Conservation (phyloP, 2,329 filamentous ascomycete genomes). For the Eutypa lata region DNA sequence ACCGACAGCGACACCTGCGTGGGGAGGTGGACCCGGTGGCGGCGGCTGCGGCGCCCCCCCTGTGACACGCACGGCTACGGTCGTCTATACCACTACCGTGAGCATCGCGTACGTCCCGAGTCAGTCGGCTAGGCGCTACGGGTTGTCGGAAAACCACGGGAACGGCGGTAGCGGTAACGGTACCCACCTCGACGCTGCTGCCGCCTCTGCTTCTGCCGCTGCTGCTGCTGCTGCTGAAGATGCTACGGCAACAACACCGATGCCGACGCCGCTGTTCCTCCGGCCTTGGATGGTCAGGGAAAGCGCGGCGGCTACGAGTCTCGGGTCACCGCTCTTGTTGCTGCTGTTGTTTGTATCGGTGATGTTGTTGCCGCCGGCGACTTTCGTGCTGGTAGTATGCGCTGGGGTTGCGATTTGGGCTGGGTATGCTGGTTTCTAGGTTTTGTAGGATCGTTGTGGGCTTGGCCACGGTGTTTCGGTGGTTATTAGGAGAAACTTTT, state of each 20-base stretch:
- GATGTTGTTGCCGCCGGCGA: too few relatives aligned
- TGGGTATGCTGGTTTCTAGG: too few relatives aligned
- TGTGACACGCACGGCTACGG: not conserved
- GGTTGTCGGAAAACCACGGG: not conserved
- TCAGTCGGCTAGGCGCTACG: not conserved
- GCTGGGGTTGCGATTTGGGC: too few relatives aligned
- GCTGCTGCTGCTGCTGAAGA: not conserved
- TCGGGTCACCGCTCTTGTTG: not conserved
- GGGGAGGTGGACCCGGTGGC: too few relatives aligned
- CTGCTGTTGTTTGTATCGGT: too few relatives aligned
- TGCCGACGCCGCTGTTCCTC: conserved; percentile 11
- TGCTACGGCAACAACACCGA: conserved; percentile 15
- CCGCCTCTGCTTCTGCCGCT: not conserved
- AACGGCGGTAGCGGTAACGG: not conserved
- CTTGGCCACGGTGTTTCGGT: too few relatives aligned
- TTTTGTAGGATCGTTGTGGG: too few relatives aligned
- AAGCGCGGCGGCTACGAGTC: conserved; percentile 8
- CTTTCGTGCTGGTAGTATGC: too few relatives aligned
- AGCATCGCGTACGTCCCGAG: not conserved
- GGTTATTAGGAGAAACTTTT: too few relatives aligned
- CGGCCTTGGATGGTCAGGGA: conserved; percentile 23
- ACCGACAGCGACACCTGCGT: not conserved
- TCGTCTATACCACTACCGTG: not conserved
- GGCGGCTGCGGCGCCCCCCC: not conserved
- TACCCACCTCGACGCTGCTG: not conserved